phyloP scores from a whole-genome alignment of 805 yeast species.

The Candida ficus region DNA sequence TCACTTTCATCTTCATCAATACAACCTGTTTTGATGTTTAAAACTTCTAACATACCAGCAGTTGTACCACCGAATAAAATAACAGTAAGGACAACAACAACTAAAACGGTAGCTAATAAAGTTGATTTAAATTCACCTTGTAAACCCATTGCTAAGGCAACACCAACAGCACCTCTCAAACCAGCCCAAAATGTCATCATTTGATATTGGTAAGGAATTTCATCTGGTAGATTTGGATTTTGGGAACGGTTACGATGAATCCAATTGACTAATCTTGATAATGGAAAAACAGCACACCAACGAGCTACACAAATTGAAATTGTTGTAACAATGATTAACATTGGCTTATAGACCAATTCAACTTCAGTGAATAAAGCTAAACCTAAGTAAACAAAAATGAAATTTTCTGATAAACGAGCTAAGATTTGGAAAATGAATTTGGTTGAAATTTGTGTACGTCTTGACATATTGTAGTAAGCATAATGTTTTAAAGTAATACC shows the following conservation, averaged over 20 bases:
- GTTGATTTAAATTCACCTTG: conserved; percentile 92
- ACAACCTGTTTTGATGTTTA: conserved; percentile 90
- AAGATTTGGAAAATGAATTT: conserved; percentile 90
- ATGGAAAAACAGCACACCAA: conserved; percentile 96
- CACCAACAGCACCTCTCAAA: conserved; percentile 97
- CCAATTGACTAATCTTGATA: conserved; percentile 80
- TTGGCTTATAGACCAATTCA: conserved; percentile 89
- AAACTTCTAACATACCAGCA: conserved; percentile 93
- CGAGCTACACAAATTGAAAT: conserved; percentile 89
- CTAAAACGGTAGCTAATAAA: conserved; percentile 88
- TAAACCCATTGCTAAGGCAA: conserved; percentile 94
- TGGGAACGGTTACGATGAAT: conserved; percentile 57
- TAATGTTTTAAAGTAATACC: conserved; percentile 96
- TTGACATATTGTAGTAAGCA: conserved; percentile 95
- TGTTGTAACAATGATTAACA: conserved; percentile 85
- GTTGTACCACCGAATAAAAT: conserved; percentile 98
- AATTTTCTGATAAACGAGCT: conserved; percentile 94
- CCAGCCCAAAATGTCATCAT: conserved; percentile 99
- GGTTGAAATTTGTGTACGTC: conserved; percentile 94
- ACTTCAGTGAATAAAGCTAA: conserved; percentile 94
- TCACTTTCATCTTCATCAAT: conserved; percentile 79
- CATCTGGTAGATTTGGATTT: conserved; percentile 59
- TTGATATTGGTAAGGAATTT: conserved; percentile 91
- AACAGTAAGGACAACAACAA: conserved; percentile 94
- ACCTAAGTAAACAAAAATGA: conserved; percentile 93